Conservation (phyloP, 495 filamentous ascomycete species). For the Opeltia flavorubescens region DNA sequence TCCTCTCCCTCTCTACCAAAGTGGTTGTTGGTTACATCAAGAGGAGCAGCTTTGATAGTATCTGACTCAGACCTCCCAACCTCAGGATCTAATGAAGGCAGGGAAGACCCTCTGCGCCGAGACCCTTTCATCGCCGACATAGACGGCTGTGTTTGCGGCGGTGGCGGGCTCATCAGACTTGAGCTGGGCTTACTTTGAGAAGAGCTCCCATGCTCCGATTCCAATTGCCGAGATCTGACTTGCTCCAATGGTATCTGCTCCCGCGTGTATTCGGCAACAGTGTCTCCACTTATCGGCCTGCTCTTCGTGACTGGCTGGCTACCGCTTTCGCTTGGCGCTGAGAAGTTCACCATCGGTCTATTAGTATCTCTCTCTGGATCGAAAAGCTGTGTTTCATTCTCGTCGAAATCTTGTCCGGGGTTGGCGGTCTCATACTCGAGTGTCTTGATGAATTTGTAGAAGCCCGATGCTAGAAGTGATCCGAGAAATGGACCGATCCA, state of each 20-base stretch:
- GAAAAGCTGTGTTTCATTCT: conserved; percentile 13
- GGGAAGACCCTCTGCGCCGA: not conserved
- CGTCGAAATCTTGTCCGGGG: conserved; percentile 31
- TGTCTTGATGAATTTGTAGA: conserved; percentile 52
- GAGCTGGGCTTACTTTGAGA: not conserved
- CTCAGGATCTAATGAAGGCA: not conserved
- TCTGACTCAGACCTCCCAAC: not conserved
- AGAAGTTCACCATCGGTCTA: conserved; percentile 3
- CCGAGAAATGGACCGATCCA: conserved; percentile 56
- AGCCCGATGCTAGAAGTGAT: conserved; percentile 47
- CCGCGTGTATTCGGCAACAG: conserved; percentile 2
- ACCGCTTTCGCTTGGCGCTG: not conserved
- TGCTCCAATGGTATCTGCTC: conserved; percentile 6
- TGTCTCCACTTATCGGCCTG: conserved; percentile 3
- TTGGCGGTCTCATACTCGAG: conserved; percentile 70
- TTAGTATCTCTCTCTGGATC: conserved; percentile 3
- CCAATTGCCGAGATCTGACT: not conserved
- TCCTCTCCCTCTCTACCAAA: conserved; percentile 1
- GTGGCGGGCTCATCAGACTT: not conserved
- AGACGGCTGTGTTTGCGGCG: not conserved
- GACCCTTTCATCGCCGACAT: not conserved
- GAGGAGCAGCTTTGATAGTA: not conserved
- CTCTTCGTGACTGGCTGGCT: not conserved
- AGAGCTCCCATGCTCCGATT: not conserved
- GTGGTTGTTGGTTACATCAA: not conserved